These are phyloP conservation scores for Xylaria grammica DNA, from an alignment of 495 filamentous ascomycete genomes.

Conservation along the genomic window DNA sequence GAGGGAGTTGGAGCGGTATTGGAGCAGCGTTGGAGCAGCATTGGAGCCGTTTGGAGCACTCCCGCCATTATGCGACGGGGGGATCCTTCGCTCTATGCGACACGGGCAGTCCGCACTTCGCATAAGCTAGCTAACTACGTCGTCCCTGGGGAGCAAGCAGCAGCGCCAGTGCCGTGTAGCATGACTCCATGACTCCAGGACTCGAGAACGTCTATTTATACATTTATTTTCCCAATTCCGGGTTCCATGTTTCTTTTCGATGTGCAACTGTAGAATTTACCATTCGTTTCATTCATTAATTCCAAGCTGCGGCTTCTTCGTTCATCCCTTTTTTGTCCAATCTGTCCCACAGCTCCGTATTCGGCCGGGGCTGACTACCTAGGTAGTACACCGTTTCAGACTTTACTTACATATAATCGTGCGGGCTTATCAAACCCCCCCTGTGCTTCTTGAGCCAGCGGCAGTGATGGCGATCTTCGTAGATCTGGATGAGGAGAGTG, in stretches of 20 bases:
- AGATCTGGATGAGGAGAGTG: constrained; percentile 65
- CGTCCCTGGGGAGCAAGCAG: constrained; percentile 1
- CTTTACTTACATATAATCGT: background rate
- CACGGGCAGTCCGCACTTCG: constrained; percentile 19
- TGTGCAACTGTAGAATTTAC: background rate
- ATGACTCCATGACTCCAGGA: background rate
- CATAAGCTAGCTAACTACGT: background rate
- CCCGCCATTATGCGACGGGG: constrained; percentile 1
- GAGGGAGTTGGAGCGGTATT: background rate
- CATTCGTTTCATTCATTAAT: background rate
- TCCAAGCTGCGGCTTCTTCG: background rate
- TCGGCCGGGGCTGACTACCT: background rate
- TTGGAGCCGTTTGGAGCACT: background rate
- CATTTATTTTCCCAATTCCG: background rate
- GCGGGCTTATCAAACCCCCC: background rate
- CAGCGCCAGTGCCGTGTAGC: background rate
- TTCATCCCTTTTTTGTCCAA: constrained; percentile 1
- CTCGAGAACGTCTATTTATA: constrained; percentile 16
- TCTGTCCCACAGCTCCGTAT: constrained; percentile 5
- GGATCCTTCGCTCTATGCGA: constrained; percentile 16
- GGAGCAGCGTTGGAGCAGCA: background rate
- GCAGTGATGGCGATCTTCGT: constrained; percentile 66
- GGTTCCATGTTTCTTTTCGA: background rate
- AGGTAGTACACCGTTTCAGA: background rate
- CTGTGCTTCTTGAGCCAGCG: background rate